phyloP scores from a whole-genome alignment of 1,284 basidiomycete species.

The Tylopilus sp. region DNA sequence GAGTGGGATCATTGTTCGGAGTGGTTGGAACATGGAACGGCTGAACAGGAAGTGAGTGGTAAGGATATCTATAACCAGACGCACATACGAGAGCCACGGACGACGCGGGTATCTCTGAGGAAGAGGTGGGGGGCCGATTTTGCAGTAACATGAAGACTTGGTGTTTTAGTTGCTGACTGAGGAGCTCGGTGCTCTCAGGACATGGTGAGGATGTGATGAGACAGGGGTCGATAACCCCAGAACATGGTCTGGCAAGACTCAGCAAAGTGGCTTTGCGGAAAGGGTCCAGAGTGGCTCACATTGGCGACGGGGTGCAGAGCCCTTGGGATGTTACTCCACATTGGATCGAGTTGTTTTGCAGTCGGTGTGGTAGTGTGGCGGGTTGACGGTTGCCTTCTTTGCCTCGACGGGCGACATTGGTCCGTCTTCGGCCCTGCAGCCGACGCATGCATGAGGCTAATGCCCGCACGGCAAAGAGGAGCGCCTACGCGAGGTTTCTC shows the following conservation, averaged over 20 bases:
- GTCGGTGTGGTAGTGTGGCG: constrained; percentile 1
- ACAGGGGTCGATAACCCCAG: constrained; percentile 3
- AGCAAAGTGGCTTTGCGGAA: background rate
- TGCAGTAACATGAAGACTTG: background rate
- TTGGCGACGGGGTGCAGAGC: background rate
- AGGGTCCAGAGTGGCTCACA: constrained; percentile 1
- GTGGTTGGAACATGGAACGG: background rate
- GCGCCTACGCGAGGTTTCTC: constrained; percentile 7
- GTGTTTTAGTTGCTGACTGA: constrained; percentile 11
- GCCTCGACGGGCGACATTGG: background rate
- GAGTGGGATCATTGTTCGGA: background rate
- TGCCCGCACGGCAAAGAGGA: background rate
- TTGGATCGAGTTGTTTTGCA: background rate
- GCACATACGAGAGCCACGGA: background rate
- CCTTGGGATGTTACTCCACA: background rate
- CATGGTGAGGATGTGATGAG: background rate
- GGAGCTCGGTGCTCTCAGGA: background rate
- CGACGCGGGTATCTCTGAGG: background rate
- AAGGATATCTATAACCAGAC: background rate
- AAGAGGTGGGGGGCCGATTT: background rate
- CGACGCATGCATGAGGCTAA: background rate
- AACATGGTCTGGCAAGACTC: constrained; percentile 14
- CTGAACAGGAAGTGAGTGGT: constrained; percentile 6
- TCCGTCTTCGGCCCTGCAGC: constrained; percentile 4
- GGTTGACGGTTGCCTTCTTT: background rate